Conservation (phyloP, 495 filamentous ascomycete genomes). For the Aspergillus baeticus region DNA sequence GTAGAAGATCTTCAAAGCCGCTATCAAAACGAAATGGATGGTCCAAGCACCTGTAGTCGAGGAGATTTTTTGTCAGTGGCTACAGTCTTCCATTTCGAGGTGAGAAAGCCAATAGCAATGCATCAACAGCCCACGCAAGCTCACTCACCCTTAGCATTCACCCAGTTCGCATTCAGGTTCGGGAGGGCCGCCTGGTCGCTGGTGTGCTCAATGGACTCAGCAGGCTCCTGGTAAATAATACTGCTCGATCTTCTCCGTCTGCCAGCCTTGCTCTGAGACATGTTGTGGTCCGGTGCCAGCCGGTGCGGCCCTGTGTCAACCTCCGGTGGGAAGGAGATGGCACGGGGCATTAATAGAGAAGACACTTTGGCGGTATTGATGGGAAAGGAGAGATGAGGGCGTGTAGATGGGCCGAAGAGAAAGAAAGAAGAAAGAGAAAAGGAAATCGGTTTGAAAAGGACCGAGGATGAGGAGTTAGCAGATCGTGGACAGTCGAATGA, state of each 20-base stretch:
- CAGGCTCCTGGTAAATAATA: slow-evolving; percentile 91
- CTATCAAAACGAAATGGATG: slow-evolving; percentile 91
- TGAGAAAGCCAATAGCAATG: slow-evolving; percentile 4
- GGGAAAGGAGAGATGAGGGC: slow-evolving; percentile 17
- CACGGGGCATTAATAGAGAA: slow-evolving; percentile 74
- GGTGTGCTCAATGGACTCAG: slow-evolving; percentile 90
- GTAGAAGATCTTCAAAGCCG: slow-evolving; percentile 88
- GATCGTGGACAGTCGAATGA: slow-evolving; percentile 1
- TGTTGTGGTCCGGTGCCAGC: slow-evolving; percentile 50
- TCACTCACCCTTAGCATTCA: slow-evolving; percentile 90
- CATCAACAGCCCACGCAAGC: slow-evolving; percentile 5
- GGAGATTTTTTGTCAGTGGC: background rate
- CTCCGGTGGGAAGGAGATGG: slow-evolving; percentile 77
- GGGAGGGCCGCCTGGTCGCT: slow-evolving; percentile 93
- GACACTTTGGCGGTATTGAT: slow-evolving; percentile 81
- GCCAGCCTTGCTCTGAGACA: slow-evolving; percentile 61
- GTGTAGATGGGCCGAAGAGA: background rate
- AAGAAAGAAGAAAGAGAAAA: background rate
- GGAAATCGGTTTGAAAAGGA: slow-evolving; percentile 1
- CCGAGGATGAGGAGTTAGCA: slow-evolving; percentile 5
- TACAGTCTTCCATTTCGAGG: background rate
- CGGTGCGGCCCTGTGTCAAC: slow-evolving; percentile 61
- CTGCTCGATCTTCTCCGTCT: slow-evolving; percentile 90
- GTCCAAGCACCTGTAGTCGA: slow-evolving; percentile 74
- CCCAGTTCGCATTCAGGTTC: slow-evolving; percentile 97